These are phyloP conservation scores for Wallacemonas collosoma DNA, from an alignment of 208 protist genomes.

Conservation along the genomic window DNA sequence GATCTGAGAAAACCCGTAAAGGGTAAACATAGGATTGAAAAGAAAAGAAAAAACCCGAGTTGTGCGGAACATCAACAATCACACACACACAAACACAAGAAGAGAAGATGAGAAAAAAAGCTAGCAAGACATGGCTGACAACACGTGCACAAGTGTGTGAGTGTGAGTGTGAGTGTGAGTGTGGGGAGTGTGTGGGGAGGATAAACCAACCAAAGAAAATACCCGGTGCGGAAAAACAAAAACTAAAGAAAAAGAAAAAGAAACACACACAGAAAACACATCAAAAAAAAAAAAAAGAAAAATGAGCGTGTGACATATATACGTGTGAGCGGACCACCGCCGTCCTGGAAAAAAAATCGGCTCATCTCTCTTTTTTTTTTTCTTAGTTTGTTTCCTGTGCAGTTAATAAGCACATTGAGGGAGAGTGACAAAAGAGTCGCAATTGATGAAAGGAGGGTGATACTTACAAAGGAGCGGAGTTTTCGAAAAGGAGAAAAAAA, in stretches of 20 bases:
- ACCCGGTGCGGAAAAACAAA: not conserved
- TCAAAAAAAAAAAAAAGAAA: slow-evolving; percentile 6
- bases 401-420: too few species aligned
- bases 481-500: too few species aligned
- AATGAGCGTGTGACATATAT: slow-evolving; percentile 3
- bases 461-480: too few species aligned
- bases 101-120: not conserved
- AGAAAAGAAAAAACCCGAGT: not conserved
- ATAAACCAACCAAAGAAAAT: not conserved
- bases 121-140: too few species aligned
- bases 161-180: too few species aligned
- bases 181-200: too few species aligned
- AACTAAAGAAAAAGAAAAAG: slow-evolving; percentile 5
- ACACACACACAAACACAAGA: not conserved
- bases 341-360: slow-evolving; percentile 4
- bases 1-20: slow-evolving; percentile 7
- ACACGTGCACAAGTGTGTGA: too few species aligned
- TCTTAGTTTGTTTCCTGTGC: not conserved
- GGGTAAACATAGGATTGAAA: not conserved
- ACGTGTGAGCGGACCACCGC: too few species aligned
- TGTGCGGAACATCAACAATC: not conserved
- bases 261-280: not conserved
- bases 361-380: not conserved
- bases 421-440: too few species aligned
- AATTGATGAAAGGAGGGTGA: too few species aligned